Percentiles rank a stretch among this genome's conserved stretches.
phyloP scores from a whole-genome alignment of 1,284 basidiomycete species.

The Dichomitus squalens region DNA sequence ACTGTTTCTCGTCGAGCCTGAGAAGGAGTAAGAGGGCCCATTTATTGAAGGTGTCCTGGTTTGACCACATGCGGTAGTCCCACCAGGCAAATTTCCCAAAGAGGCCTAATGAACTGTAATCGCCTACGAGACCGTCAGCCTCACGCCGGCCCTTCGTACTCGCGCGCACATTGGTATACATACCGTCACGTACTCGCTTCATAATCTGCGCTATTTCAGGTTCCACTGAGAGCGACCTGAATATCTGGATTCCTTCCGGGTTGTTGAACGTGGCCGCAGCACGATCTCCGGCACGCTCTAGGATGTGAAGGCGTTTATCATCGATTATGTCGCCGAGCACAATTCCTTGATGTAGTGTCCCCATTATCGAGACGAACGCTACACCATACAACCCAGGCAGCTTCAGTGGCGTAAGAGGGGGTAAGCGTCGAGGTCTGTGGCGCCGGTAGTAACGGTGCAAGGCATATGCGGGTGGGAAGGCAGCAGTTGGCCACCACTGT shows the following conservation, averaged over 20 bases:
- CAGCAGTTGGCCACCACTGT: neutral
- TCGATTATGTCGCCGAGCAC: neutral
- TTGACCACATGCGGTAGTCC: neutral
- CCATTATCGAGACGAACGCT: neutral
- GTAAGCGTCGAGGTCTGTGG: neutral
- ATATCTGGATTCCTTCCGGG: neutral
- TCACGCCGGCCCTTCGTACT: neutral
- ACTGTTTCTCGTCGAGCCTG: neutral
- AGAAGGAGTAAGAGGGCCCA: neutral
- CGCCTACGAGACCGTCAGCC: neutral
- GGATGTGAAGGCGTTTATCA: neutral
- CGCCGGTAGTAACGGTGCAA: conserved; percentile 2
- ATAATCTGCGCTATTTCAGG: neutral
- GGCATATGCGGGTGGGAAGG: neutral
- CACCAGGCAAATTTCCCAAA: neutral
- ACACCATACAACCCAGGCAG: neutral
- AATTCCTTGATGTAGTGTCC: neutral
- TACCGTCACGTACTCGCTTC: neutral
- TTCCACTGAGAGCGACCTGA: neutral
- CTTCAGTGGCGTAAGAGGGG: neutral
- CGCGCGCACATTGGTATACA: neutral
- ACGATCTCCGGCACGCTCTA: neutral
- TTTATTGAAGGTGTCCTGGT: neutral
- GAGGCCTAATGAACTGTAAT: neutral
- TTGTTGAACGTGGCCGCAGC: neutral